These are phyloP conservation scores for Vanrija humicola DNA, from an alignment of 1,284 basidiomycete genomes.

Conservation along the genomic window DNA sequence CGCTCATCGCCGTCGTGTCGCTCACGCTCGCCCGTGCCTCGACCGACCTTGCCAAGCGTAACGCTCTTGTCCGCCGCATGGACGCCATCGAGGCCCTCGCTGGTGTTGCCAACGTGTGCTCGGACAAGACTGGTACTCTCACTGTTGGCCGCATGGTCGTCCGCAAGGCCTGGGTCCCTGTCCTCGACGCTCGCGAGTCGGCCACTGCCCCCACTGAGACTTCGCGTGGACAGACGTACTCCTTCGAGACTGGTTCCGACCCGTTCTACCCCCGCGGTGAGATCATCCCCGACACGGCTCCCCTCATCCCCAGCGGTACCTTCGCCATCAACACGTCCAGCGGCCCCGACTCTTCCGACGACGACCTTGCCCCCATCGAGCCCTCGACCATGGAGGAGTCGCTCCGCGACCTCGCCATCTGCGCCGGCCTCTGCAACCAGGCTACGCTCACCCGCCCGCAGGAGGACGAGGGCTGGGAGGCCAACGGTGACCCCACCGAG, in stretches of 20 bases:
- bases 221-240: conserved; percentile 43
- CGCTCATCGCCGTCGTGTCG: conserved; percentile 50
- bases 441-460: conserved; percentile 48
- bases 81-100: conserved; percentile 58
- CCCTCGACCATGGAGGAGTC: conserved; percentile 9
- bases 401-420: conserved; percentile 49
- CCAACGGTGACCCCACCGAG: conserved; percentile 67
- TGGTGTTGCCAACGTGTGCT: conserved; percentile 60
- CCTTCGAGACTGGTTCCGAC: conserved; percentile 47
- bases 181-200: conserved; percentile 24
- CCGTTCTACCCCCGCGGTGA: conserved; percentile 51
- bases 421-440: conserved; percentile 53
- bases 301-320: conserved; percentile 14
- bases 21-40: conserved; percentile 48
- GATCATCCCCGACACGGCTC: conserved; percentile 24
- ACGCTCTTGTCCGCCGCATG: conserved; percentile 54
- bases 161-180: conserved; percentile 58
- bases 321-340: conserved; percentile 22
- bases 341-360: conserved; percentile 14
- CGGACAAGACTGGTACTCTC: conserved; percentile 64
- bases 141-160: conserved; percentile 57
- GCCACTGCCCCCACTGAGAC: conserved; percentile 29
- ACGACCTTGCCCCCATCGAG: conserved; percentile 29
- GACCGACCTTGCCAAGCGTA: conserved; percentile 49
- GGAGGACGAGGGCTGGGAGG: conserved; percentile 57